phyloP scores from a whole-genome alignment of 2,329 filamentous ascomycete species.

The Aureobasidium subglaciale region DNA sequence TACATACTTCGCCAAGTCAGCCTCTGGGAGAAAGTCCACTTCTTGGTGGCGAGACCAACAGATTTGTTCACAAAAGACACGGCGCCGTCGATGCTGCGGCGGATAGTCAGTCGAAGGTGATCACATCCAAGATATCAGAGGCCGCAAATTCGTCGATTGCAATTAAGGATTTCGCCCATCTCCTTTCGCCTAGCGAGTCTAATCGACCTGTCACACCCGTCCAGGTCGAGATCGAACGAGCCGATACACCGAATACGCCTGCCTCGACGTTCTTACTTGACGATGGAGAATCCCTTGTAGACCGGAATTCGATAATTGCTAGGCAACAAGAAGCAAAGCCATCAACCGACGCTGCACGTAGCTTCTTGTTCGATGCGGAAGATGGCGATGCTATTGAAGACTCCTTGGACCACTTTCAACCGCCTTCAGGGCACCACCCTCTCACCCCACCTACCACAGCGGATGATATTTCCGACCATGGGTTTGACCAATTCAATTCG shows the following conservation, averaged over 20 bases:
- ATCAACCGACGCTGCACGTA: constrained; percentile 30
- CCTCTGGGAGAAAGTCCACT: background rate
- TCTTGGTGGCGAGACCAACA: background rate
- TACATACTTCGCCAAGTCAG: background rate
- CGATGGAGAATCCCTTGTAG: constrained; percentile 50
- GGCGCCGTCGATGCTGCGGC: background rate
- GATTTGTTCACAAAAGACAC: background rate
- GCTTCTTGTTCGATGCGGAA: constrained; percentile 45
- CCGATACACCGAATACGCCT: background rate
- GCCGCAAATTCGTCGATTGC: background rate
- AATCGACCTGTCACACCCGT: background rate
- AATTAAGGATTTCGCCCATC: background rate
- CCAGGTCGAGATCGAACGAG: background rate
- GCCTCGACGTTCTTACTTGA: constrained; percentile 44
- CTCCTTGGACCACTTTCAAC: constrained; percentile 20
- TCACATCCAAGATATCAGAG: background rate
- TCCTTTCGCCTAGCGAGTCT: background rate
- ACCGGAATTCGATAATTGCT: constrained; percentile 36
- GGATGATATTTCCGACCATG: constrained; percentile 18
- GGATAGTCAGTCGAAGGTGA: background rate
- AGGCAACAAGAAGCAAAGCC: background rate
- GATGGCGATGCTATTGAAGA: constrained; percentile 28
- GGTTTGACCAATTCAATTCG: background rate
- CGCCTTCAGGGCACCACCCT: constrained; percentile 31
- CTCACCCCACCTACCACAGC: constrained; percentile 38